Evolutionary conservation across 331 rosid species (phyloP), one percentile per base, ranked within the genome.

Genomic region (Dryas integrifolia): DNA sequence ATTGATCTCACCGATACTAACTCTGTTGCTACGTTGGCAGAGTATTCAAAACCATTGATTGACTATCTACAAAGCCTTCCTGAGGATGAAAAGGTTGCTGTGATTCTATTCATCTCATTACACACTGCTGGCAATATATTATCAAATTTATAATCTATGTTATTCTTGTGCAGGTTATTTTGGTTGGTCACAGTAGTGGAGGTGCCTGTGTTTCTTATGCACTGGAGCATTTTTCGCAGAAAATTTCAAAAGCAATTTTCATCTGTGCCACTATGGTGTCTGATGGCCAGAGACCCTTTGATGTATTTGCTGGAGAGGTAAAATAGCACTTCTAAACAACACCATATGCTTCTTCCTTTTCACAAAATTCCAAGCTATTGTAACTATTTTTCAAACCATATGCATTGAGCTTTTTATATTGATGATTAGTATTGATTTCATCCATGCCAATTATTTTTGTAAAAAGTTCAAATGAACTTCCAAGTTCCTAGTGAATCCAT

Each of bases 141-240:
- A 40, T 79, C 72, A 68, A 64, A 61, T 77, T 72, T 64, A 58
- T 51, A 58, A 77, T 47, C 66, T 68, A 65, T 77, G 15, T 67
- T 48, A 72, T 15, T 78, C 46, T 74, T 74, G 70, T 72, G 79
- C 82, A 94, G 98, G 97, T 95, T 59, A 72, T 92, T 79, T 83
- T 95, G 70, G 96, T 95, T 69, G 99, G 96, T 76, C 99, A 95
- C 82, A 92, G 99, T 81, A 84, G 82, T 69, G 99, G 99, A 30
- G 99, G 99, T 81, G 97, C 99, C 47, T 92, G 97, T 70, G 66
- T 95, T 79, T 95, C 99, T 51, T 88, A 92, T 49, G 97, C 99
- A 58, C 76, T 92, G 89, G 99, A 95, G 80, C 93, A 87, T 76
- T 92, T 85, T 77, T 82, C 93, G 0, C 79, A 70, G 63, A 95